These are phyloP conservation scores for Suillus tomentosus DNA, from an alignment of 768 basidiomycete species.

Conservation along the genomic window DNA sequence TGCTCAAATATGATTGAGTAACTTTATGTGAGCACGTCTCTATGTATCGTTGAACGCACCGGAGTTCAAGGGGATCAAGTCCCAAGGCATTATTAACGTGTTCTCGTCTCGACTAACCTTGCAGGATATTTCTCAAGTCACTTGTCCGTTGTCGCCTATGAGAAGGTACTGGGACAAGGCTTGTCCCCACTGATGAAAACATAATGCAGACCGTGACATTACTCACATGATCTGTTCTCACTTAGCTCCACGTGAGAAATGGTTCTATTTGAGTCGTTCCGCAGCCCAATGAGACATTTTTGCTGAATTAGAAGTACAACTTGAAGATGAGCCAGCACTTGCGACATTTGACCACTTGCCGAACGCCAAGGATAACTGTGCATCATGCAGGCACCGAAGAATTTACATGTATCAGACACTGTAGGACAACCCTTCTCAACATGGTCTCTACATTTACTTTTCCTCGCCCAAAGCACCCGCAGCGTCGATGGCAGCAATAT, in stretches of 20 bases:
- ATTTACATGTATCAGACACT: background rate
- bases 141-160: background rate
- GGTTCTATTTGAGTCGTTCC: background rate
- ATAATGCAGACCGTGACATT: background rate
- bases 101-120: background rate
- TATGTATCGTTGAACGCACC: conserved; percentile 36
- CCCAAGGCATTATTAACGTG: conserved; percentile 55
- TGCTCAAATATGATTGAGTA: conserved; percentile 22
- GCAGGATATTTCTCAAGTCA: background rate
- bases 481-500: conserved; percentile 53
- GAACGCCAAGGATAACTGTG: background rate
- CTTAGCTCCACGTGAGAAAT: background rate
- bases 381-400: background rate
- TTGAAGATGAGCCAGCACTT: background rate
- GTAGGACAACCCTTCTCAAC: background rate
- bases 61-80: conserved; percentile 56
- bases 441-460: background rate
- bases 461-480: conserved; percentile 42
- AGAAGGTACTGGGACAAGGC: background rate
- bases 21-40: background rate
- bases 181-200: background rate
- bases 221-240: background rate
- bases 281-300: background rate
- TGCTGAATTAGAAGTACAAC: background rate
- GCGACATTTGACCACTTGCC: background rate